These are phyloP conservation scores for Pisolithus microcarpus DNA, from an alignment of 768 basidiomycete genomes.

Conservation along the genomic window DNA sequence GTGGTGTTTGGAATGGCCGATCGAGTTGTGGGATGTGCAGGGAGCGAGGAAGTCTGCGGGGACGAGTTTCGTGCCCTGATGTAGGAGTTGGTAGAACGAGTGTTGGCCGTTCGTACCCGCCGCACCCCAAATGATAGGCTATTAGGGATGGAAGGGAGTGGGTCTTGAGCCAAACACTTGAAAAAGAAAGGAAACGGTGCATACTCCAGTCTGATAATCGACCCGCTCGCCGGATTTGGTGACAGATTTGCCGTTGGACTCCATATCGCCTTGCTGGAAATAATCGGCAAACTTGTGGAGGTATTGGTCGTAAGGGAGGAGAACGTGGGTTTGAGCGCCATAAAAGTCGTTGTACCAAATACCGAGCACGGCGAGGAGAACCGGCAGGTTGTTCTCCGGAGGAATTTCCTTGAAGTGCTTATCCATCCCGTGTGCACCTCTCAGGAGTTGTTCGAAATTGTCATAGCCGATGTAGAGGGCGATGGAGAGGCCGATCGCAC, in stretches of 20 bases:
- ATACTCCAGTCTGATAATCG: conserved; percentile 91
- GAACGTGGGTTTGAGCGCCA: conserved; percentile 88
- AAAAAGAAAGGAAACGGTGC: conserved; percentile 18
- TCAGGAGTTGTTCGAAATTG: conserved; percentile 83
- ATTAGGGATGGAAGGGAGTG: background rate
- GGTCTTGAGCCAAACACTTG: background rate
- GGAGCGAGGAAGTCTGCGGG: conserved; percentile 92
- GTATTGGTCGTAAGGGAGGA: conserved; percentile 98
- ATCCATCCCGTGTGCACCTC: conserved; percentile 96
- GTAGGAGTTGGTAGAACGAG: conserved; percentile 97
- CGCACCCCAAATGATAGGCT: conserved; percentile 99
- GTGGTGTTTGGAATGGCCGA: conserved; percentile 84
- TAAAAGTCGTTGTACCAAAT: conserved; percentile 99
- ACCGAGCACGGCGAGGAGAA: conserved; percentile 81
- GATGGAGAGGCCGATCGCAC: conserved; percentile 94
- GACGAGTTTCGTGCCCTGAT: conserved; percentile 89
- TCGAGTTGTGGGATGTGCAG: conserved; percentile 84
- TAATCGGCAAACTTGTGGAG: conserved; percentile 99
- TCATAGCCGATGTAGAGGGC: conserved; percentile 89
- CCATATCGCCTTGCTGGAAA: conserved; percentile 99
- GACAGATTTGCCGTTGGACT: conserved; percentile 95
- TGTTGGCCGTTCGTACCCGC: conserved; percentile 98
- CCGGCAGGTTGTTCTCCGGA: conserved; percentile 86
- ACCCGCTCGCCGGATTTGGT: conserved; percentile 93
- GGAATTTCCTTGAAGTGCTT: conserved; percentile 89